A percentile compares a stretch with the other conserved stretches of the same genome.
These are phyloP conservation scores for Rosa hybrid DNA, from an alignment of 331 rosid species.

Conservation along the genomic window DNA sequence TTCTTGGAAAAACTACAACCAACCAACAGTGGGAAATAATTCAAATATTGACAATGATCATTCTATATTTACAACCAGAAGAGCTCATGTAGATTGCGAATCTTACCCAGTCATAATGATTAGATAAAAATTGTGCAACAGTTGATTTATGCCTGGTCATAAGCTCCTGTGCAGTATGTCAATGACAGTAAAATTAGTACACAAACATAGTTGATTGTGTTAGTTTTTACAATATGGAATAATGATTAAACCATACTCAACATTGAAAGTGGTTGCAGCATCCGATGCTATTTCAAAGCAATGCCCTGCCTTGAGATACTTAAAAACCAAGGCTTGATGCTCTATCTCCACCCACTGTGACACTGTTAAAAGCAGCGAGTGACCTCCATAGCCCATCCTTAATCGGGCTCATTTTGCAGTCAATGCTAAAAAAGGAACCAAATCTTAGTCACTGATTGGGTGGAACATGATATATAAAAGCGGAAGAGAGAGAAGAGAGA, in stretches of 20 bases:
- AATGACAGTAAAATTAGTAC: not conserved
- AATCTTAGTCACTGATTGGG: no score
- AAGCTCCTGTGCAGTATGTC: conserved; percentile 34
- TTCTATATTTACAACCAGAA: not conserved
- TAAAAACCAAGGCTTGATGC: no score
- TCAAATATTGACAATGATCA: not conserved
- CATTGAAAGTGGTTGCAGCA: conserved; percentile 43
- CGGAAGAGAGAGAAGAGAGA: no score
- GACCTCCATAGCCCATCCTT: no score
- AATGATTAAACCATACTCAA: not conserved
- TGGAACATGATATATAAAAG: no score
- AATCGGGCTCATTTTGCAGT: no score
- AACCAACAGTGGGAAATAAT: not conserved
- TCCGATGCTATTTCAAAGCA: conserved; percentile 39
- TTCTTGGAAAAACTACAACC: conserved; percentile 38
- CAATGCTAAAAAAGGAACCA: no score
- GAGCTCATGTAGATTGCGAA: not conserved
- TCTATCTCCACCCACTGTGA: no score
- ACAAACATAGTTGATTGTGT: not conserved
- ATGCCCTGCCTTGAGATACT: no score
- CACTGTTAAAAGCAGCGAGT: no score
- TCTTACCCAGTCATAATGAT: conserved; percentile 46
- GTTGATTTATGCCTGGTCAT: conserved; percentile 58
- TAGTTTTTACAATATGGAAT: not conserved
- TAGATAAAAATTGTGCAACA: conserved; percentile 46